Evolutionary conservation across 1,284 basidiomycete species (phyloP).

Genomic region (Ceratobasidium sp.): DNA sequence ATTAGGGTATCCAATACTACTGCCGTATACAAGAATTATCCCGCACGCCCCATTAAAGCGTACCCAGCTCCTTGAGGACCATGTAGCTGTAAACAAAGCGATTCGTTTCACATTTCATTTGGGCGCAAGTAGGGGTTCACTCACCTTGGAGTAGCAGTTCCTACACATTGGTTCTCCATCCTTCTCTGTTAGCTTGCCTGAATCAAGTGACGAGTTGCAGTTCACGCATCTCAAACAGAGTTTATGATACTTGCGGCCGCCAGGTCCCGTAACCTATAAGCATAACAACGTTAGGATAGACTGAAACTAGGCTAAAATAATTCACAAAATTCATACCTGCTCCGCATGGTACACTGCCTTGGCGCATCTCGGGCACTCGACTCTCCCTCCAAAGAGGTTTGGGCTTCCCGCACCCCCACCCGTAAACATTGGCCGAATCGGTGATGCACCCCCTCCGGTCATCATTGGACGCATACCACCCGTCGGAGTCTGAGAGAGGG

Average conservation of each 20-base stretch:
- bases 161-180: conserved; percentile 78
- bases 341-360: conserved; percentile 52
- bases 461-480: conserved; percentile 43
- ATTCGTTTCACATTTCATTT: conserved; percentile 33
- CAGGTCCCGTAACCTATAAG: conserved; percentile 70
- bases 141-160: conserved; percentile 79
- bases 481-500: conserved; percentile 40
- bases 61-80: conserved; percentile 81
- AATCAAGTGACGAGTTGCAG: conserved; percentile 75
- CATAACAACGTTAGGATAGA: background rate
- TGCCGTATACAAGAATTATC: conserved; percentile 49
- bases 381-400: conserved; percentile 42
- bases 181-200: conserved; percentile 77
- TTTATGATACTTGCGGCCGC: conserved; percentile 82
- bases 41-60: conserved; percentile 76
- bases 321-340: conserved; percentile 42
- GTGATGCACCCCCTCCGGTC: conserved; percentile 40
- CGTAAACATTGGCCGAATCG: conserved; percentile 41
- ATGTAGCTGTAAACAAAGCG: conserved; percentile 54
- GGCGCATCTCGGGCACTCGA: conserved; percentile 49
- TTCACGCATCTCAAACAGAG: conserved; percentile 78
- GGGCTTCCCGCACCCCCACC: conserved; percentile 42
- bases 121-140: conserved; percentile 50
- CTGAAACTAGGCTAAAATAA: background rate
- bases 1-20: conserved; percentile 32